Evolutionary conservation across 2,329 filamentous ascomycete species (phyloP).

Genomic region (Chrysoporthe cubensis): DNA sequence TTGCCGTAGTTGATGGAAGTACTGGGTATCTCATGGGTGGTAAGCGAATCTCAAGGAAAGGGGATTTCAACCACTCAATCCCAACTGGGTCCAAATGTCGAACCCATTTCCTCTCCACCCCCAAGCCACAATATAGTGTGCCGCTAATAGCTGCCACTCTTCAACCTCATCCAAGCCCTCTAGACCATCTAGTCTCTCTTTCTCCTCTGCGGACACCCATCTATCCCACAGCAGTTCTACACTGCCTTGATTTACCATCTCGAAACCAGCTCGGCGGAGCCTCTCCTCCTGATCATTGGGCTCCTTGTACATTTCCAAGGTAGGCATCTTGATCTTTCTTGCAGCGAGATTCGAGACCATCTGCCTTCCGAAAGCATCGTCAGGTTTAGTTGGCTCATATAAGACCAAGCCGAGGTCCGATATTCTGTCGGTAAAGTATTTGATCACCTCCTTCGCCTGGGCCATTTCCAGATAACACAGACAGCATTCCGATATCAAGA

Average conservation of each 20-base stretch:
- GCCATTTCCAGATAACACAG: conserved; percentile 79
- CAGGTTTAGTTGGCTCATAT: conserved; percentile 86
- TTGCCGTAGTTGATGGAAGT: neutral
- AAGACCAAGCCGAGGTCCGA: conserved; percentile 64
- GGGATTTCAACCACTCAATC: neutral
- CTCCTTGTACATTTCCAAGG: conserved; percentile 72
- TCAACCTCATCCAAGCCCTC: conserved; percentile 95
- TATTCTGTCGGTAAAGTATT: conserved; percentile 63
- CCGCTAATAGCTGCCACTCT: conserved; percentile 85
- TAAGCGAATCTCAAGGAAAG: neutral
- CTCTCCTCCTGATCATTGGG: conserved; percentile 70
- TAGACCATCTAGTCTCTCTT: conserved; percentile 74
- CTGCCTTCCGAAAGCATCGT: conserved; percentile 85
- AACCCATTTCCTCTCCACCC: conserved; percentile 68
- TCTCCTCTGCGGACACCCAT: conserved; percentile 75
- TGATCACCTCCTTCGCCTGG: conserved; percentile 66
- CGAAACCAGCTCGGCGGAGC: conserved; percentile 69
- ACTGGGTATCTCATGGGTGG: neutral
- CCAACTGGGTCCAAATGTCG: conserved; percentile 26
- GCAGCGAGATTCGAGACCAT: conserved; percentile 90
- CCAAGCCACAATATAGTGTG: conserved; percentile 91
- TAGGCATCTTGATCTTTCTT: conserved; percentile 82
- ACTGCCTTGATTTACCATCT: conserved; percentile 45
- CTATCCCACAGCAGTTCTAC: conserved; percentile 69
- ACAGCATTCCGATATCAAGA: conserved; percentile 94